Evolutionary conservation across 805 yeast species (phyloP), one percentile per base, ranked within the genome.

Genomic region (Metschnikowia reukaufii): DNA sequence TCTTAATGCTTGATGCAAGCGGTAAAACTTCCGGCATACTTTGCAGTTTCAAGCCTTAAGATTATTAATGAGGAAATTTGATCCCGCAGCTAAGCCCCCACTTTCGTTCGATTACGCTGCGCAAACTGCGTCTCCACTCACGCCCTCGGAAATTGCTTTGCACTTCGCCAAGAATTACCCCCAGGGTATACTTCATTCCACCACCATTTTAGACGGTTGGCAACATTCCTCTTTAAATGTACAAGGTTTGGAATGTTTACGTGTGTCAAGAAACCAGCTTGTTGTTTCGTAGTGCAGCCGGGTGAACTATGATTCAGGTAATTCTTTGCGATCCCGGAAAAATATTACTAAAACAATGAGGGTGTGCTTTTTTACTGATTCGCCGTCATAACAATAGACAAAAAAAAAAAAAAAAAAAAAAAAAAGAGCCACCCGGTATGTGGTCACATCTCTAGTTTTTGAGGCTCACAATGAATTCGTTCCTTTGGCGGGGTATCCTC

Each of bases 401-500:
- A 13, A 9, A 25, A 25, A 25, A 25, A 13, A 25, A 13, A 4
- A 25, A 25, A 25, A 25, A 25, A 4, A 25, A 25, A 25, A 25
- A 25, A 18, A 16, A 6, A 25, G 2, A 23, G 23, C 25, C 19
- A 15, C 18, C 6, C 8, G 19, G 40, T 8, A 12, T 15, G 32
- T 12, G 8, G 40, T 37, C 20, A 29, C 40, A 25, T 23, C 8
- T 13, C 9, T 6, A 37, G 10, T 37, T n/a, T 21, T 37, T 25
- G 40, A 23, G 21, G 4, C 8, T n/a, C 21, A 37, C 40, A 37
- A 37, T 37, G 21, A 15, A 29, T 8, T 9, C 10, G 4, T 21
- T 36, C 23, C 12, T 25, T 37, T 5, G 27, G 40, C 40, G 40
- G 40, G 40, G 40, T 37, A 37, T 12, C n/a, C 34, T 8, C 34